A percentile compares a stretch with the other conserved stretches of the same genome.
Evolutionary conservation across 1,139 yeast genomes (phyloP).

Genomic region (Kodamaea suecica): DNA sequence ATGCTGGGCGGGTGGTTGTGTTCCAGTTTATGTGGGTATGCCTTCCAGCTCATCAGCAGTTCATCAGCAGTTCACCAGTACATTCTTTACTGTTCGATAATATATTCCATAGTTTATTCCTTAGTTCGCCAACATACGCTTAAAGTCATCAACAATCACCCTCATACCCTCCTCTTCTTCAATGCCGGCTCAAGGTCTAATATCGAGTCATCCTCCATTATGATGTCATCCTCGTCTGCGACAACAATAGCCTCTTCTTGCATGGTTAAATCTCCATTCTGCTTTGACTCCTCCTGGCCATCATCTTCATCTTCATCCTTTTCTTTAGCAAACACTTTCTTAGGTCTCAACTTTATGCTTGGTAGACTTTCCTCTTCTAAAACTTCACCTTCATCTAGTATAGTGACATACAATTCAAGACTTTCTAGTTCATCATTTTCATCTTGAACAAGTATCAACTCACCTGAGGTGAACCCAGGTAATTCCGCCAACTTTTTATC

Average conservation of each 20-base stretch:
- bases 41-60: too few relatives aligned
- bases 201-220: constrained; percentile 10
- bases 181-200: constrained; percentile 12
- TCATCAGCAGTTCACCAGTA: too few relatives aligned
- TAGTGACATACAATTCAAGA: constrained; percentile 61
- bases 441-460: constrained; percentile 68
- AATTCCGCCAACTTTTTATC: constrained; percentile 49
- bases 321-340: constrained; percentile 7
- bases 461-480: constrained; percentile 53
- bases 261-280: constrained; percentile 3
- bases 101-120: too few relatives aligned
- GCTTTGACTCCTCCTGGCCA: background rate
- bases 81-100: too few relatives aligned
- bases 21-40: too few relatives aligned
- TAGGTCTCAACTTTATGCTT: constrained; percentile 21
- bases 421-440: constrained; percentile 69
- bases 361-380: constrained; percentile 21
- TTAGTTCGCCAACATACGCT: too few relatives aligned
- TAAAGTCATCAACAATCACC: too few relatives aligned
- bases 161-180: constrained; percentile 13
- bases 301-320: constrained; percentile 6
- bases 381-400: constrained; percentile 10
- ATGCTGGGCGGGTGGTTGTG: too few relatives aligned
- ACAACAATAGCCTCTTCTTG: constrained; percentile 9
- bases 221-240: constrained; percentile 13